Evolutionary conservation across 2,329 filamentous ascomycete genomes (phyloP), one percentile per base, ranked within the genome.

Genomic region (Neonectria neomacrospora): DNA sequence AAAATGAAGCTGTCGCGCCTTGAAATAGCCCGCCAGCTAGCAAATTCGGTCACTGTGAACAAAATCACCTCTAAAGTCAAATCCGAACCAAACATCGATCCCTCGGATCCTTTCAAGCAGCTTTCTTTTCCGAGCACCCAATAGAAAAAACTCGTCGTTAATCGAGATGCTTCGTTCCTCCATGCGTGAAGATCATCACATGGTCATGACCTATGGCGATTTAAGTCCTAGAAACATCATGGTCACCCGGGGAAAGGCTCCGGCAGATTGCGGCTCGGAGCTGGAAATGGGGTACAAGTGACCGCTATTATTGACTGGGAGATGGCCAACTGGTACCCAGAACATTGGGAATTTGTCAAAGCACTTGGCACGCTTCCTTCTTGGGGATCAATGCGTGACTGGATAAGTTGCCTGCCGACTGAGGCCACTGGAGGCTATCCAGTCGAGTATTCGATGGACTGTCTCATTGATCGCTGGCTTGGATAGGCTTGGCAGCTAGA

Each of bases 231-330:
- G 28, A 26, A 57, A 57, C 54, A 57, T 57, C 42, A 50, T 57
- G 54, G 54, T 57, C 16, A 16, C 20, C 12, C n/a, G 16, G n/a
- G n/a, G 34, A 34, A 6, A 6, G 28, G 12, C 6, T 26, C 12
- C 6, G 22, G 1, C 12, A 16, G 42, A 16, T 26, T 22, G 7
- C 22, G 12, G 22, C 9, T 16, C 22, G 42, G 14, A 5, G 16
- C 6, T 4, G 3, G 22, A 45, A 7, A 16, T 7, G 8, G 47
- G 11, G 5, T 34, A 16, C 47, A 5, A 2, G 20, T 65, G 12
- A 37, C 39, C 20, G 39, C 30, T 4, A n/a, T 65, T 16, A 10
- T 63, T 2, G 63, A 65, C 20, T 65, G 54, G 59, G 63, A 65
- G 14, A 18, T 50, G 34, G 42, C 44, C 7, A 44, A 44, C 10